Percentiles rank a stretch among this genome's conserved stretches.
Evolutionary conservation across 2,329 filamentous ascomycete genomes (phyloP).

Genomic region (Aspergillus luchuensis): DNA sequence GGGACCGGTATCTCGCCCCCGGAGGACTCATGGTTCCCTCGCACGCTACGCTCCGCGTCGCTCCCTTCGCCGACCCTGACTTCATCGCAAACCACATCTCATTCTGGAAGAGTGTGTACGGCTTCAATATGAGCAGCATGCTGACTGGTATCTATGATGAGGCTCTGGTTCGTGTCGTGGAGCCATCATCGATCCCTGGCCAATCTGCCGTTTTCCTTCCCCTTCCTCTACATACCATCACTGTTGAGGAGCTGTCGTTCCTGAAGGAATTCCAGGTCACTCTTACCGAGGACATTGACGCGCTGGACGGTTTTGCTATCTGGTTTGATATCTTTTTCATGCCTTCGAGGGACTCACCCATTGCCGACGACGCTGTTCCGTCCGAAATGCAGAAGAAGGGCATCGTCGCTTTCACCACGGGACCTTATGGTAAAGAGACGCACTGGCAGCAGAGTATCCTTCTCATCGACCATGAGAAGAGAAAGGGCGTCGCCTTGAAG

Average conservation of each 20-base stretch:
- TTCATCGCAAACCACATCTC: constrained; percentile 75
- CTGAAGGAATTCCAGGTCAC: constrained; percentile 66
- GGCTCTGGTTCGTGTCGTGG: constrained; percentile 73
- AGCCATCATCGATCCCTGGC: constrained; percentile 55
- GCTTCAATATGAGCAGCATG: constrained; percentile 94
- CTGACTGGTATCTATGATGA: constrained; percentile 79
- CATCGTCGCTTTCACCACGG: constrained; percentile 80
- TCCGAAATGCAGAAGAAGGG: constrained; percentile 66
- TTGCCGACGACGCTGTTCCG: constrained; percentile 59
- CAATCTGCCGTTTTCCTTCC: constrained; percentile 68
- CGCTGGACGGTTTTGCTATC: constrained; percentile 81
- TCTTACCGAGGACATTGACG: constrained; percentile 63
- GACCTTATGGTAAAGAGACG: constrained; percentile 72
- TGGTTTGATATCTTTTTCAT: constrained; percentile 97
- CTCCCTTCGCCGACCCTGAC: constrained; percentile 75
- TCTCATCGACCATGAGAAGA: constrained; percentile 62
- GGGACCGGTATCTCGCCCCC: constrained; percentile 80
- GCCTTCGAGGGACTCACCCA: constrained; percentile 54
- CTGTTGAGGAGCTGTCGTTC: constrained; percentile 73
- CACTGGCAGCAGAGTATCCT: constrained; percentile 90
- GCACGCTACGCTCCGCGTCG: constrained; percentile 78
- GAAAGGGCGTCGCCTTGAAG: constrained; percentile 51
- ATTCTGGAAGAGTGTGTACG: constrained; percentile 92
- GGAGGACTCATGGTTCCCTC: constrained; percentile 84
- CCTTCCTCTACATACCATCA: constrained; percentile 74